Base-by-base conservation (phyloP, 23 red algal species). In the Gracilaria domingensis region DNA sequence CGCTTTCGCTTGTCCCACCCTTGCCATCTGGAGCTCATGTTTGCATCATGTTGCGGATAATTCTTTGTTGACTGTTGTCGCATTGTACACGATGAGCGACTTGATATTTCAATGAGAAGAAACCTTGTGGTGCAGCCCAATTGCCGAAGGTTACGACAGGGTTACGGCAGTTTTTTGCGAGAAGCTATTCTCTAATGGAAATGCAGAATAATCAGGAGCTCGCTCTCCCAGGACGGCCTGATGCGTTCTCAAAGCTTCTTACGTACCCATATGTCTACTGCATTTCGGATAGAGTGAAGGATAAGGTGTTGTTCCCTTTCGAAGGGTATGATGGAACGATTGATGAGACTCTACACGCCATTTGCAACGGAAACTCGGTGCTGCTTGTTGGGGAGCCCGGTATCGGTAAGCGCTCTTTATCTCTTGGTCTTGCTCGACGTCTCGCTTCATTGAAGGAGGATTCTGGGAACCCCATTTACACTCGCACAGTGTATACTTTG, bases 391-490 rank as follows among this genome's bases (percentile, higher is more conserved):
- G 87, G 8, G 71, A 77, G 54, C 87, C 87, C 16, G 87, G 87
- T 25, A 79, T 64, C 29, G 87, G 87, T 6, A 90, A 90, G 59
- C 87, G 87, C n/a, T 77, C 87, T 47, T 14, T 90, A 66, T 90
- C 87, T 20, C 75, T 90, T 14, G 87, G 87, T 38, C 74, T 90
- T 26, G 87, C 87, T 47, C 71, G 87, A 17, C 53, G 74, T 77
- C 56, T 90, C 24, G 17, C 33, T n/a, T 53, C 39, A 4, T 37
- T 90, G 53, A 50, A 59, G 18, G 48, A 49, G 14, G 65, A 65
- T 33, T 40, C 71, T 14, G 75, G 55, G 11, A 77, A 79, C 33
- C 59, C 87, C 30, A 30, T 90, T 48, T 69, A 81, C 36, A 80
- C 87, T 49, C 87, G 87, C 23, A 51, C 30, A 20, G 87, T 90